phyloP scores from a whole-genome alignment of 495 filamentous ascomycete genomes.

The Annulohypoxylon bovei region DNA sequence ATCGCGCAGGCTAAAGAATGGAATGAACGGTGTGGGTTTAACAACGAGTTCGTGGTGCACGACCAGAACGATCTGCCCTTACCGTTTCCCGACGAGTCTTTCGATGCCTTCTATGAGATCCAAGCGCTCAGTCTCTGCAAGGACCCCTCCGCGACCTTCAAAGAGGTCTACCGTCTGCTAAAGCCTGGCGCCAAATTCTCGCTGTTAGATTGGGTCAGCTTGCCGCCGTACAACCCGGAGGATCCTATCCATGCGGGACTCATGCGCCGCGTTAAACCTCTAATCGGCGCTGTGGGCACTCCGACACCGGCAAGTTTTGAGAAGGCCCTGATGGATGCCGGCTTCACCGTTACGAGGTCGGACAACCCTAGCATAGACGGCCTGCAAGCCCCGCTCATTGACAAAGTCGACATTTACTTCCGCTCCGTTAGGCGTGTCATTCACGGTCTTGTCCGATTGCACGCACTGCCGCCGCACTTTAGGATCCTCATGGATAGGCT shows the following conservation, averaged over 20 bases:
- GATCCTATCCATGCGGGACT: conserved; percentile 65
- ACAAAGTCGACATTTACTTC: conserved; percentile 69
- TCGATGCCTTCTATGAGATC: conserved; percentile 73
- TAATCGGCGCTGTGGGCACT: conserved; percentile 71
- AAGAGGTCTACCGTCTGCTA: conserved; percentile 65
- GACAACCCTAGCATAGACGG: conserved; percentile 69
- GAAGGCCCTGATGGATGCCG: conserved; percentile 60
- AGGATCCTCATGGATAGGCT: conserved; percentile 71
- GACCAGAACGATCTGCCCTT: conserved; percentile 69
- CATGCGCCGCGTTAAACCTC: conserved; percentile 69
- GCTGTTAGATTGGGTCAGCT: conserved; percentile 68
- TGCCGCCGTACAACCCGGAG: conserved; percentile 64
- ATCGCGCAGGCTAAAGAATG: conserved; percentile 64
- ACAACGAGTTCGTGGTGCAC: conserved; percentile 64
- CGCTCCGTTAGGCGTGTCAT: conserved; percentile 64
- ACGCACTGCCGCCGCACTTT: conserved; percentile 66
- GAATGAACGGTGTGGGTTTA: conserved; percentile 59
- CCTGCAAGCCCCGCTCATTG: conserved; percentile 67
- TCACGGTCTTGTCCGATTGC: conserved; percentile 62
- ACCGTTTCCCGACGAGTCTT: conserved; percentile 64
- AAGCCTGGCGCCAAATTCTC: conserved; percentile 68
- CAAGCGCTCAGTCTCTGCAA: conserved; percentile 70
- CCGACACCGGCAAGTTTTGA: conserved; percentile 66
- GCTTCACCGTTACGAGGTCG: conserved; percentile 63
- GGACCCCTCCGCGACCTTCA: conserved; percentile 61